Conservation (phyloP, 2,329 filamentous ascomycete genomes). For the Annulohypoxylon truncatum region DNA sequence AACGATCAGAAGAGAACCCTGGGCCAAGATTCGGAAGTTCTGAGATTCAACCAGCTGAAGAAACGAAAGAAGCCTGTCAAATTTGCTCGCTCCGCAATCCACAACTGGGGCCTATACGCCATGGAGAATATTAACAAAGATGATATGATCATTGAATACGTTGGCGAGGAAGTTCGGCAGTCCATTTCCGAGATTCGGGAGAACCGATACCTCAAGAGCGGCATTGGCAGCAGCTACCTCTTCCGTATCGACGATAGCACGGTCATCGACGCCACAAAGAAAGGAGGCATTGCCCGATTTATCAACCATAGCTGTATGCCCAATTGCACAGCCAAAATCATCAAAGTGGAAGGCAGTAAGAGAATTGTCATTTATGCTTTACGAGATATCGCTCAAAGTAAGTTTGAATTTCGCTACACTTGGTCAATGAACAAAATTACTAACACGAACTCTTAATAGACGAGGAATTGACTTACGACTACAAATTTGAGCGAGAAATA, state of each 20-base stretch:
- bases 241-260: constrained; percentile 99
- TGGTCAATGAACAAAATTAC: constrained; percentile 21
- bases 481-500: constrained; percentile 99
- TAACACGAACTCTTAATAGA: constrained; percentile 66
- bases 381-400: constrained; percentile 94
- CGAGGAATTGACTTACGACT: constrained; percentile 99
- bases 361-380: constrained; percentile 98
- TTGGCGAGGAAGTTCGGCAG: constrained; percentile 96
- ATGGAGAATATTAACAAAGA: constrained; percentile 97
- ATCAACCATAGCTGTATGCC: constrained; percentile 99
- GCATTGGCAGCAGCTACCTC: constrained; percentile 95
- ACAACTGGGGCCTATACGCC: constrained; percentile 98
- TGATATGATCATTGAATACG: constrained; percentile 99
- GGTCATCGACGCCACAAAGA: constrained; percentile 97
- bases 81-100: constrained; percentile 96
- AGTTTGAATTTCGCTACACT: constrained; percentile 55
- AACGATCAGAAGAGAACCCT: constrained; percentile 93
- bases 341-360: constrained; percentile 97
- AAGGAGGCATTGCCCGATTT: constrained; percentile 96
- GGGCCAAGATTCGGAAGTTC: constrained; percentile 85
- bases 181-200: constrained; percentile 98
- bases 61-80: constrained; percentile 99
- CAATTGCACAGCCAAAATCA: constrained; percentile 99
- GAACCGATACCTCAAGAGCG: constrained; percentile 90
- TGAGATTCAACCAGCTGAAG: constrained; percentile 98